Evolutionary conservation across 2,329 filamentous ascomycete species (phyloP), one percentile per base, ranked within the genome.

Genomic region (Aspergillus felis): DNA sequence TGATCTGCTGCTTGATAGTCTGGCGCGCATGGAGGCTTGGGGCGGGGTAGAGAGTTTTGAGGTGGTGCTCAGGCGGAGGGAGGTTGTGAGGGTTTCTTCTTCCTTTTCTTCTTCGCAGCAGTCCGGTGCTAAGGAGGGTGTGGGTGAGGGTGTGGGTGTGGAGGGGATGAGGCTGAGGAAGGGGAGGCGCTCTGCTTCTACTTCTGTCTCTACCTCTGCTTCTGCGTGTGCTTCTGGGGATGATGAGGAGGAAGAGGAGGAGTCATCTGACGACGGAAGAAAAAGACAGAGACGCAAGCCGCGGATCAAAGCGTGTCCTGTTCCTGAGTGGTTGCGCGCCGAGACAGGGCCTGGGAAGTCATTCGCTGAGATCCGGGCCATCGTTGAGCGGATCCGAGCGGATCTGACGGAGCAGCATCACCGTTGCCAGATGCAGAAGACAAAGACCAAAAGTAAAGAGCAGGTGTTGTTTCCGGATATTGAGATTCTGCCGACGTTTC

Each of bases 21-120:
- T 91, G 42, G 71, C 78, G 9, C 80, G 84, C 0, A 82, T 92
- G 50, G 80, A 87, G 61, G 73, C 75, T 0, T 91, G 88, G 88
- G 81, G 80, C 0, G 75, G 83, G 2, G 79, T 88, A 3, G 72
- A 77, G 25, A 77, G 79, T 63, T 91, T 88, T 83, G 80, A 83
- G 1, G 72, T 91, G 6, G 81, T 80, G 5, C 79, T 87, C 50
- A 81, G 87, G 48, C 87, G 87, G 73, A 83, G 87, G 14, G 87
- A 89, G 68, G 48, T 57, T 10, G 46, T 53, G 35, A 57, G 59
- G 42, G 52, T 55, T 10, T 35, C 27, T 5, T 29, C 35, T 24
- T 29, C 28, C 9, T 32, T 9, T 12, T 9, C 28, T 10, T 10
- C 28, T 10, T 10, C 4, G 28, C 28, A 4, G 10, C 28, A 29